A percentile compares a stretch with the other conserved stretches of the same genome.
phyloP scores from a whole-genome alignment of 2,329 filamentous ascomycete species.

The Lizonia empirigonia region DNA sequence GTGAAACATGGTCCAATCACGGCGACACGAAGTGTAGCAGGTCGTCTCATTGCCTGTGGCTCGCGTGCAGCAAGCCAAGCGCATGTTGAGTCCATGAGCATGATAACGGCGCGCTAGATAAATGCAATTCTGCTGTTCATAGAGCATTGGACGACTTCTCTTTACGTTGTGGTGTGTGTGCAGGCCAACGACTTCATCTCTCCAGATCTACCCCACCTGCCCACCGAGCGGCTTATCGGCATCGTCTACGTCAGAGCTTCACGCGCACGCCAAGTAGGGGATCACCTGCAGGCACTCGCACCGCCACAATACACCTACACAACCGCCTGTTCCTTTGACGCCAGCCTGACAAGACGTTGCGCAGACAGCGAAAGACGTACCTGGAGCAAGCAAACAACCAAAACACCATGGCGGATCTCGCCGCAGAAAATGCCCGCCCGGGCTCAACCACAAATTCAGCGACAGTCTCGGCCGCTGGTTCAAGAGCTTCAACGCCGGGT shows the following conservation, averaged over 20 bases:
- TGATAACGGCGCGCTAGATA: slow-evolving; percentile 31
- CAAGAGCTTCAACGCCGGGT: slow-evolving; percentile 44
- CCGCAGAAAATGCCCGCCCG: slow-evolving; percentile 34
- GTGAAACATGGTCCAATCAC: slow-evolving; percentile 37
- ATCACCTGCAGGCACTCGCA: slow-evolving; percentile 19
- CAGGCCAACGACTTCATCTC: slow-evolving; percentile 3
- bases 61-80: slow-evolving; percentile 29
- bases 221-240: slow-evolving; percentile 23
- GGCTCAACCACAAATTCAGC: slow-evolving; percentile 34
- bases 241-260: slow-evolving; percentile 37
- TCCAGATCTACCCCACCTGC: slow-evolving; percentile 20
- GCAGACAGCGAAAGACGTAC: not conserved
- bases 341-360: slow-evolving; percentile 4
- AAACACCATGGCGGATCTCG: slow-evolving; percentile 40
- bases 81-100: slow-evolving; percentile 23
- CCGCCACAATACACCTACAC: slow-evolving; percentile 24
- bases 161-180: slow-evolving; percentile 7
- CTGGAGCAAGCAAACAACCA: slow-evolving; percentile 9
- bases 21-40: slow-evolving; percentile 33
- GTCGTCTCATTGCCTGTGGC: slow-evolving; percentile 30
- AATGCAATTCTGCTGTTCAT: slow-evolving; percentile 15
- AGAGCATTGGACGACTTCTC: not conserved
- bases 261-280: slow-evolving; percentile 8
- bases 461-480: slow-evolving; percentile 42
- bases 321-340: slow-evolving; percentile 5